Evolutionary conservation across 108 stramenopile genomes (phyloP).

Genomic region (Schizochytrium sp.): DNA sequence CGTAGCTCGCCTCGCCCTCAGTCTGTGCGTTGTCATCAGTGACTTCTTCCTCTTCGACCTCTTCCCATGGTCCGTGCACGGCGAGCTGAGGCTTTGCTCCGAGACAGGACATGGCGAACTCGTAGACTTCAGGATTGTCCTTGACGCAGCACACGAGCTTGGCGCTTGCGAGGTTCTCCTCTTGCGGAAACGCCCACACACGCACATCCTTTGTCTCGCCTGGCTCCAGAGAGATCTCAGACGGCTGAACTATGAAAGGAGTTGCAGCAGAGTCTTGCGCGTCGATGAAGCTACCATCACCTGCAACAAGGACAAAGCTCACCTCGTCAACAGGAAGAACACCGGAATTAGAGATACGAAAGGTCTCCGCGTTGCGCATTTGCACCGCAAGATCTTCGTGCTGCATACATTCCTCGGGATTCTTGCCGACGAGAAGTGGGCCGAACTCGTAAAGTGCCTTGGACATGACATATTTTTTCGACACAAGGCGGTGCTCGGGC

Average conservation of each 20-base stretch:
- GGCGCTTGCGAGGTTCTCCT: conserved; percentile 15
- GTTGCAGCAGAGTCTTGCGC: not conserved
- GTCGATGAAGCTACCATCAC: not conserved
- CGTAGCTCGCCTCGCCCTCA: not conserved
- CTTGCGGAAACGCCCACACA: conserved; percentile 48
- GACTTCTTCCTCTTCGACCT: not conserved
- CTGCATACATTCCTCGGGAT: not conserved
- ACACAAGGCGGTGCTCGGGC: conserved; percentile 13
- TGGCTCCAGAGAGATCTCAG: conserved; percentile 27
- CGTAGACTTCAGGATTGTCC: conserved; percentile 38
- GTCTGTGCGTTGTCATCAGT: too few relatives aligned
- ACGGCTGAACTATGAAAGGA: conserved; percentile 38
- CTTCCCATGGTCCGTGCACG: conserved; percentile 42
- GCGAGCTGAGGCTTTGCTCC: conserved; percentile 33
- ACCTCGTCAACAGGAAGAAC: not conserved
- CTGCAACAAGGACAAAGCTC: not conserved
- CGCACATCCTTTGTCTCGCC: conserved; percentile 50
- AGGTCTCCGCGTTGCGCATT: conserved; percentile 38
- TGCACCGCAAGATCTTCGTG: not conserved
- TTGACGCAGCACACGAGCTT: conserved; percentile 22
- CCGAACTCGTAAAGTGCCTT: conserved; percentile 48
- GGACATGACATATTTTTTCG: conserved; percentile 22
- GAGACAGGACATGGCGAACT: conserved; percentile 32
- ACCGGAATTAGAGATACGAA: conserved; percentile 49
- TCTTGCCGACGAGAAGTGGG: conserved; percentile 29